Evolutionary conservation across 805 yeast genomes (phyloP).

Genomic region (Yamadazyma takamatsuzukensis): DNA sequence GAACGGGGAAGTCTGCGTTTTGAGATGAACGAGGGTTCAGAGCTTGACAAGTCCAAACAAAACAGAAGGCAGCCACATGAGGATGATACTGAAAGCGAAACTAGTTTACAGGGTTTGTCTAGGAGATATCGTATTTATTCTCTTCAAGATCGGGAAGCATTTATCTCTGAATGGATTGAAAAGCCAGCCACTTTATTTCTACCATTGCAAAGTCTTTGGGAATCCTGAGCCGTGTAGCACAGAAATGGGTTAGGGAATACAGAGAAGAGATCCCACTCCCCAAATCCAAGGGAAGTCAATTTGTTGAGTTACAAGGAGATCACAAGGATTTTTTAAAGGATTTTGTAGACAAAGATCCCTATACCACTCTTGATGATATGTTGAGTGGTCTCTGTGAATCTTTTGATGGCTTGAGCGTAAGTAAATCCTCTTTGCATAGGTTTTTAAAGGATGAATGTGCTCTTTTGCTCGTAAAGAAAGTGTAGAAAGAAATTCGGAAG

Average conservation of each 20-base stretch:
- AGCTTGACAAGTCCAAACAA: no score
- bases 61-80: no score
- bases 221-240: constrained; percentile 6
- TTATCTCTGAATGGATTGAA: constrained; percentile 4
- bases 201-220: constrained; percentile 6
- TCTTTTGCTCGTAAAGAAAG: constrained; percentile 6
- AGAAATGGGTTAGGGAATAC: constrained; percentile 11
- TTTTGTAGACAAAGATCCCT: constrained; percentile 7
- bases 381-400: constrained; percentile 2
- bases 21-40: no score
- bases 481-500: constrained; percentile 7
- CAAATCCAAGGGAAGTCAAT: constrained; percentile 6
- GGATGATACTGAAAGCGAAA: no score
- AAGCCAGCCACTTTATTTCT: constrained; percentile 6
- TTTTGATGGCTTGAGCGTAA: constrained; percentile 7
- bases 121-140: constrained; percentile 5
- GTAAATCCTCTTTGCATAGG: constrained; percentile 6
- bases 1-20: no score
- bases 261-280: constrained; percentile 7
- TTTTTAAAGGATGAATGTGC: constrained; percentile 11
- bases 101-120: no score
- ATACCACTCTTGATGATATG: constrained; percentile 8
- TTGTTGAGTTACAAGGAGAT: constrained; percentile 5
- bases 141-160: constrained; percentile 4
- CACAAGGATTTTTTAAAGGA: constrained; percentile 10